phyloP scores from a whole-genome alignment of 2,329 filamentous ascomycete genomes.

The Ophiostoma australiae region DNA sequence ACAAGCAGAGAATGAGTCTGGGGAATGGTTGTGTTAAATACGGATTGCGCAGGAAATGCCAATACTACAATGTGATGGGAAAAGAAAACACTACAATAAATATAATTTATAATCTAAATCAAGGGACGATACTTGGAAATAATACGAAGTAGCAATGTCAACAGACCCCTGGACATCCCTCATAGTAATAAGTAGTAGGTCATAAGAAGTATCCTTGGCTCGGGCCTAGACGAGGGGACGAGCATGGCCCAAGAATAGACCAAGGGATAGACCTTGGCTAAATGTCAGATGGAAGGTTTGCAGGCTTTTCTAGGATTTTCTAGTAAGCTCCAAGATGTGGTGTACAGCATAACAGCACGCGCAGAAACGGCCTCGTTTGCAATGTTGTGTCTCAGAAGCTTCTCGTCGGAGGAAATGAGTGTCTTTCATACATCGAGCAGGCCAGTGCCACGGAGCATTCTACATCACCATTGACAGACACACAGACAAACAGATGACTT shows the following conservation, averaged over 20 bases:
- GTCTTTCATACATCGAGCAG: not conserved
- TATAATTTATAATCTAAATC: not conserved
- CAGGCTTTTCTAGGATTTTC: not conserved
- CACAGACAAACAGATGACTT: not conserved
- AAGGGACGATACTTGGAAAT: not conserved
- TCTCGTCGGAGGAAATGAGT: not conserved
- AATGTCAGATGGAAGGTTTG: not conserved
- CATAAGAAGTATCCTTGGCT: not conserved
- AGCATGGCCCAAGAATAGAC: not conserved
- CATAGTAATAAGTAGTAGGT: not conserved
- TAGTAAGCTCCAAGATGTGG: not conserved
- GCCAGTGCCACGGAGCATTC: not conserved
- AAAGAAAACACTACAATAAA: not conserved
- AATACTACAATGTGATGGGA: not conserved
- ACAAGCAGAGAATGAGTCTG: not conserved
- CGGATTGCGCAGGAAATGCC: not conserved
- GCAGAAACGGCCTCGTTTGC: not conserved
- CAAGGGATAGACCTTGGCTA: not conserved
- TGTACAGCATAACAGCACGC: not conserved
- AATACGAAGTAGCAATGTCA: constrained; percentile 1
- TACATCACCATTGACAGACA: not conserved
- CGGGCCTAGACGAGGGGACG: not conserved
- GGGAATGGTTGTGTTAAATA: not conserved
- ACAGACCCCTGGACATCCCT: constrained; percentile 1
- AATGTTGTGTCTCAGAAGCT: constrained; percentile 2